Evolutionary conservation across 2,329 filamentous ascomycete species (phyloP), one percentile per base, ranked within the genome.

Genomic region (Diaporthe aspalathi): DNA sequence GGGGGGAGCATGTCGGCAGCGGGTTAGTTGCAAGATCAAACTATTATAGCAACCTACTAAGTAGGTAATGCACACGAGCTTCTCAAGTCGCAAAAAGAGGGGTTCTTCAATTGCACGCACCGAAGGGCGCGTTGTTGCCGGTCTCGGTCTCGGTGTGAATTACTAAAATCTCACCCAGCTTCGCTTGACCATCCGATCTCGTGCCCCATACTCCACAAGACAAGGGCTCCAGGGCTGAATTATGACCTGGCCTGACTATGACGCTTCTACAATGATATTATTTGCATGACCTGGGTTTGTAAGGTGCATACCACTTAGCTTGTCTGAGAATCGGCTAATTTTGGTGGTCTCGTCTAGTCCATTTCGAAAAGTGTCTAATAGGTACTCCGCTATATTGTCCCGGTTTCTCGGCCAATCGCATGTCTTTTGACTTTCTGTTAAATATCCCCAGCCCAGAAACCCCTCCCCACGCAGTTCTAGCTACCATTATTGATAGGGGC

Each of bases 51-150:
- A n/a, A n/a, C n/a, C n/a, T n/a, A n/a, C n/a, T n/a, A n/a, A n/a
- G n/a, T n/a, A n/a, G n/a, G n/a, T n/a, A n/a, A n/a, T n/a, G n/a
- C n/a, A n/a, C n/a, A n/a, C n/a, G n/a, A 63, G 20, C 17, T 49
- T 20, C 6, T 38, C n/a, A n/a, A n/a, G n/a, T n/a, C n/a, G 32
- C 2, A 27, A 38, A 63, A 49, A 49, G 60, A 63, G 60, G 60
- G 60, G 60, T 49, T 22, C 20, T 47, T 20, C 40, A 35, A 24
- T 27, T 32, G 43, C 17, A 47, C 9, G 17, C 45, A 20, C 45
- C 45, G 29, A 65, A 65, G 60, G 45, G 60, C 60, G 60, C 45
- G 29, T 49, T 65, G 45, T 35, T 65, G 38, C 43, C 60, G 29
- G 45, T 50, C n/a, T 65, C 60, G 45, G 60, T 65, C 60, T 24